Percentiles rank a stretch among this genome's conserved stretches.
Conservation (phyloP, 2,329 filamentous ascomycete genomes). For the Hypoxylon sp. region DNA sequence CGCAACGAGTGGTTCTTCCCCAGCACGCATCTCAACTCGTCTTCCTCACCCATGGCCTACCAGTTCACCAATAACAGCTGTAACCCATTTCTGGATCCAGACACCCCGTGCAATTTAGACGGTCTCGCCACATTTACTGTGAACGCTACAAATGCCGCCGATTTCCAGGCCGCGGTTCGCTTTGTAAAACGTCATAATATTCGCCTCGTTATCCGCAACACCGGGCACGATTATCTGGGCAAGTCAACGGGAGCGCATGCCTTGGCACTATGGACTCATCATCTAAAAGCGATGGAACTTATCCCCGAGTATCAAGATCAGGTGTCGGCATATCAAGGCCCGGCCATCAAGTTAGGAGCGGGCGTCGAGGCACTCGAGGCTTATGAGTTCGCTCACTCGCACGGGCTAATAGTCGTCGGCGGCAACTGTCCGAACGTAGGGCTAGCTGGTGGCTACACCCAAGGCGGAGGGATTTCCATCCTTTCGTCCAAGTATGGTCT, state of each 20-base stretch:
- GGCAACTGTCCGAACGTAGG: constrained; percentile 38
- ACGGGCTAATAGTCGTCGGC: constrained; percentile 25
- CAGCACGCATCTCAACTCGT: constrained; percentile 20
- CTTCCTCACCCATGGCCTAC: constrained; percentile 46
- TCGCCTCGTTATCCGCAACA: constrained; percentile 57
- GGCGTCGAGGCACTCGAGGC: constrained; percentile 25
- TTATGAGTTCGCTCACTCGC: constrained; percentile 25
- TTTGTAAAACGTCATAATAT: constrained; percentile 53
- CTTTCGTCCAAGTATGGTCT: constrained; percentile 66
- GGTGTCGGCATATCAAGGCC: constrained; percentile 49
- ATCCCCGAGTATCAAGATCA: constrained; percentile 33
- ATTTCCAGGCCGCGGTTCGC: constrained; percentile 41
- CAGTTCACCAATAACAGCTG: constrained; percentile 45
- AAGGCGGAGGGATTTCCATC: constrained; percentile 67
- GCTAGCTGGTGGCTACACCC: constrained; percentile 34
- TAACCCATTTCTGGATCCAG: constrained; percentile 55
- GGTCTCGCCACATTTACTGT: constrained; percentile 50
- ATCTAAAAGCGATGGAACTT: constrained; percentile 38
- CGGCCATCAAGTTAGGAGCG: constrained; percentile 56
- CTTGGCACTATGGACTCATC: constrained; percentile 41
- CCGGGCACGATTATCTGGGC: constrained; percentile 56
- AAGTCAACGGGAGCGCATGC: constrained; percentile 41
- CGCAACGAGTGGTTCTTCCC: constrained; percentile 32
- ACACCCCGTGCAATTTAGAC: constrained; percentile 57
- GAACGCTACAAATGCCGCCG: constrained; percentile 32